Percentiles rank a stretch among this genome's conserved stretches.
Conservation (phyloP, 2,329 filamentous ascomycete genomes). For the Zasmidium citrigriseum region DNA sequence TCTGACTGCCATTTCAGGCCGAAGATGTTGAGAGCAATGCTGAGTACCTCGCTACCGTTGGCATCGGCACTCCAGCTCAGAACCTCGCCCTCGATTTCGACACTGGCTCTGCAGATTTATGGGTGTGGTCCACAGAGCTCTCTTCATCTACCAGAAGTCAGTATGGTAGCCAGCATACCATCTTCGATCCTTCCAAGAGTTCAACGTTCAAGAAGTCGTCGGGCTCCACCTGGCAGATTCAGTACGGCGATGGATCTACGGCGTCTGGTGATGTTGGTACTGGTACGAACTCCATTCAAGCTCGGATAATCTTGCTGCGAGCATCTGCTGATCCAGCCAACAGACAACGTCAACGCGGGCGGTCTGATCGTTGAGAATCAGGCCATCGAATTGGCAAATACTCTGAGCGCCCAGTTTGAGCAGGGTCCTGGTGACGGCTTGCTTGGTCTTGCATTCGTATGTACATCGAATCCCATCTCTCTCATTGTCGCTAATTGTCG, state of each 20-base stretch:
- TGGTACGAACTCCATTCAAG: background rate
- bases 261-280: constrained; percentile 66
- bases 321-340: too few relatives aligned
- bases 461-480: constrained; percentile 41
- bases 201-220: constrained; percentile 57
- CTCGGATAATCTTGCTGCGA: too few relatives aligned
- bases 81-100: constrained; percentile 58
- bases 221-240: constrained; percentile 63
- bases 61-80: constrained; percentile 66
- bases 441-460: constrained; percentile 66
- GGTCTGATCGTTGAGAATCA: constrained; percentile 63
- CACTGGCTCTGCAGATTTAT: constrained; percentile 70
- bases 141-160: constrained; percentile 10
- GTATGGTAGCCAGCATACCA: constrained; percentile 42
- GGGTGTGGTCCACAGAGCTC: constrained; percentile 42
- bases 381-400: constrained; percentile 65
- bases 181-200: constrained; percentile 64
- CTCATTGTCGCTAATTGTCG: constrained; percentile 67
- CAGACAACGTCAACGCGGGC: constrained; percentile 63
- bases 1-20: constrained; percentile 39
- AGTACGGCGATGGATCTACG: constrained; percentile 66
- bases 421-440: constrained; percentile 62
- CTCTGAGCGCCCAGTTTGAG: constrained; percentile 60
- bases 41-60: constrained; percentile 63
- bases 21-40: constrained; percentile 69